Conservation (phyloP, 371 early-diverging fungal species). For the Apophysomyces ossiformis region DNA sequence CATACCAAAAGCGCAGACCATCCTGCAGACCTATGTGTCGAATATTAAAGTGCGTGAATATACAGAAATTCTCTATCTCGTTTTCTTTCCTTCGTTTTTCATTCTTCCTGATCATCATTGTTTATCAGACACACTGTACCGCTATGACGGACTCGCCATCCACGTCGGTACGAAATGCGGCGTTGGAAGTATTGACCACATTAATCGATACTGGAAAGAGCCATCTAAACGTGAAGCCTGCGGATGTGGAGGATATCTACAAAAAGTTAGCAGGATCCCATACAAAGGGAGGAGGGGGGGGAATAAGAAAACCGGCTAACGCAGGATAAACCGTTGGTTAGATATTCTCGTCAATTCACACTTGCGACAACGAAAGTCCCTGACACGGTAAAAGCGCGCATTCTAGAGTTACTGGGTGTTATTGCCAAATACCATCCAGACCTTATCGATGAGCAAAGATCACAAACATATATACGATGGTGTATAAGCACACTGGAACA, state of each 20-base stretch:
- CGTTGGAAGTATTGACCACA: constrained; percentile 25
- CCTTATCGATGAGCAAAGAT: constrained; percentile 20
- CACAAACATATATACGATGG: constrained; percentile 40
- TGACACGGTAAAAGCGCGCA: constrained; percentile 47
- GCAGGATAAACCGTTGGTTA: constrained; percentile 6
- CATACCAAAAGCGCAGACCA: constrained; percentile 23
- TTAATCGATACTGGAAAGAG: constrained; percentile 23
- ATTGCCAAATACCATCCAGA: constrained; percentile 45
- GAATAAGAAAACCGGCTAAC: constrained; percentile 1
- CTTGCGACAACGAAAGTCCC: constrained; percentile 17
- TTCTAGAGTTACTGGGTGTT: constrained; percentile 51
- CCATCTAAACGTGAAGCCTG: constrained; percentile 18
- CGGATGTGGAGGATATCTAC: constrained; percentile 71
- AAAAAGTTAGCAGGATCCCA: constrained; percentile 42
- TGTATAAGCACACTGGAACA: constrained; percentile 40
- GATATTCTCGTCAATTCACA: constrained; percentile 26
- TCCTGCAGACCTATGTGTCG: constrained; percentile 32
- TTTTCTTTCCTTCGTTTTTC: not conserved
- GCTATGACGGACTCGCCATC: constrained; percentile 16
- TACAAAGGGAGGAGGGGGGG: not conserved
- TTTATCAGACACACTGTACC: constrained; percentile 22
- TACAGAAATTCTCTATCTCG: not conserved
- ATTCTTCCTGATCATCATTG: not conserved
- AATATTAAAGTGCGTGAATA: constrained; percentile 25
- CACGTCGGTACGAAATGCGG: constrained; percentile 20